Percentiles rank a stretch among this genome's conserved stretches.
phyloP scores from a whole-genome alignment of 2,329 filamentous ascomycete species.

The Penicillium sp. region DNA sequence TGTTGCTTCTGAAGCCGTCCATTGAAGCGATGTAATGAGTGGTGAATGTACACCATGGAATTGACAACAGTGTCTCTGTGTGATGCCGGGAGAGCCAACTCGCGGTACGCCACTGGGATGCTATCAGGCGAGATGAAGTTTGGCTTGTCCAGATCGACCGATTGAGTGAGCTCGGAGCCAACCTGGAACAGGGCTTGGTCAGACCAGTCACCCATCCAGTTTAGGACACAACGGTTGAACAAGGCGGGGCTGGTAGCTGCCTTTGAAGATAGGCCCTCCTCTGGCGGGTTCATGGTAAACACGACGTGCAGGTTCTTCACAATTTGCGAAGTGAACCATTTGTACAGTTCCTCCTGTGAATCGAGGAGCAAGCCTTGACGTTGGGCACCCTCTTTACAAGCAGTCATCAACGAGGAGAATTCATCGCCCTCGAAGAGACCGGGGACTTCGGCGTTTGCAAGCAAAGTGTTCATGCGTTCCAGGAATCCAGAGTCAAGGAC shows the following conservation, averaged over 20 bases:
- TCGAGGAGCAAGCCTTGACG: slow-evolving; percentile 92
- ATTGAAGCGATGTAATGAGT: slow-evolving; percentile 90
- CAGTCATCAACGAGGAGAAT: slow-evolving; percentile 96
- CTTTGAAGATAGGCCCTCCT: slow-evolving; percentile 91
- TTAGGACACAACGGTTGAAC: slow-evolving; percentile 99
- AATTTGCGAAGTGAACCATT: slow-evolving; percentile 99
- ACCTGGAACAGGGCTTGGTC: slow-evolving; percentile 99
- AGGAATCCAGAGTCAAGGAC: slow-evolving; percentile 98
- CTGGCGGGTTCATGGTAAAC: slow-evolving; percentile 99
- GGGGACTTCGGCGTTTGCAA: slow-evolving; percentile 98
- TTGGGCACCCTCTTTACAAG: slow-evolving; percentile 97
- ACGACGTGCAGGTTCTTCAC: slow-evolving; percentile 99
- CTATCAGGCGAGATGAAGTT: slow-evolving; percentile 85
- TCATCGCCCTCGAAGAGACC: slow-evolving; percentile 99
- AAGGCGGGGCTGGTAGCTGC: slow-evolving; percentile 95
- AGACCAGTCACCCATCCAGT: slow-evolving; percentile 99
- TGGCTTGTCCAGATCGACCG: slow-evolving; percentile 88
- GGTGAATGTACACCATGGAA: slow-evolving; percentile 98
- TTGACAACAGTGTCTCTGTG: slow-evolving; percentile 94
- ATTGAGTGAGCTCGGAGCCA: slow-evolving; percentile 89
- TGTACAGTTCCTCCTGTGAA: slow-evolving; percentile 98
- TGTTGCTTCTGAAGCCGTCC: slow-evolving; percentile 85
- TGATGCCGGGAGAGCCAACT: slow-evolving; percentile 77
- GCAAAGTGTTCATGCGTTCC: slow-evolving; percentile 97
- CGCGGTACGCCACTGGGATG: slow-evolving; percentile 88